Percentiles rank a stretch among this genome's conserved stretches.
Conservation (phyloP, 768 basidiomycete genomes). For the Hydnomerulius pinastri region DNA sequence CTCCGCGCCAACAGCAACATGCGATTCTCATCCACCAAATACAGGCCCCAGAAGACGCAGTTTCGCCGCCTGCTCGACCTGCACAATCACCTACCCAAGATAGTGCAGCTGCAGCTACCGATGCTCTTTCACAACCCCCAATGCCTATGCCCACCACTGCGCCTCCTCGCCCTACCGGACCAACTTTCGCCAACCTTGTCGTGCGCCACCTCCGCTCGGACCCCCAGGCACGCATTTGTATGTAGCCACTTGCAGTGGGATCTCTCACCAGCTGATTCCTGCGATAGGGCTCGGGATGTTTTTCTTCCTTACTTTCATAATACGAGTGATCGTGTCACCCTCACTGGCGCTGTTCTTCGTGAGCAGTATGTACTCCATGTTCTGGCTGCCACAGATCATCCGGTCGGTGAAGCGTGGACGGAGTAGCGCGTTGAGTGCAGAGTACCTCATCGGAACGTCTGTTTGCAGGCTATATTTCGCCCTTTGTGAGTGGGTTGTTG, state of each 20-base stretch:
- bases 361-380: slow-evolving; percentile 66
- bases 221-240: slow-evolving; percentile 73
- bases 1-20: slow-evolving; percentile 63
- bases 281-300: slow-evolving; percentile 64
- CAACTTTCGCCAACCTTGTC: slow-evolving; percentile 48
- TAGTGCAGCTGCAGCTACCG: slow-evolving; percentile 2
- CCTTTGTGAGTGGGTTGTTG: slow-evolving; percentile 58
- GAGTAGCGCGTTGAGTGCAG: slow-evolving; percentile 62
- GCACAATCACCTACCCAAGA: slow-evolving; percentile 7
- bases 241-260: slow-evolving; percentile 21
- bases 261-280: slow-evolving; percentile 7
- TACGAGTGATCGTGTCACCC: slow-evolving; percentile 72
- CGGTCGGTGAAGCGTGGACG: slow-evolving; percentile 73
- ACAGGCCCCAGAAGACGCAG: slow-evolving; percentile 72
- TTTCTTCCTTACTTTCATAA: slow-evolving; percentile 68
- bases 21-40: slow-evolving; percentile 78
- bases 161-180: slow-evolving; percentile 14
- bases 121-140: slow-evolving; percentile 12
- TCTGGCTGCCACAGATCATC: slow-evolving; percentile 87
- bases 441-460: slow-evolving; percentile 80
- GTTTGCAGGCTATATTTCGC: slow-evolving; percentile 68
- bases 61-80: slow-evolving; percentile 29
- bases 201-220: slow-evolving; percentile 64
- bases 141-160: slow-evolving; percentile 22
- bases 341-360: slow-evolving; percentile 68